Conservation (phyloP, 1,284 basidiomycete genomes). For the Anthracocystis walkeri region DNA sequence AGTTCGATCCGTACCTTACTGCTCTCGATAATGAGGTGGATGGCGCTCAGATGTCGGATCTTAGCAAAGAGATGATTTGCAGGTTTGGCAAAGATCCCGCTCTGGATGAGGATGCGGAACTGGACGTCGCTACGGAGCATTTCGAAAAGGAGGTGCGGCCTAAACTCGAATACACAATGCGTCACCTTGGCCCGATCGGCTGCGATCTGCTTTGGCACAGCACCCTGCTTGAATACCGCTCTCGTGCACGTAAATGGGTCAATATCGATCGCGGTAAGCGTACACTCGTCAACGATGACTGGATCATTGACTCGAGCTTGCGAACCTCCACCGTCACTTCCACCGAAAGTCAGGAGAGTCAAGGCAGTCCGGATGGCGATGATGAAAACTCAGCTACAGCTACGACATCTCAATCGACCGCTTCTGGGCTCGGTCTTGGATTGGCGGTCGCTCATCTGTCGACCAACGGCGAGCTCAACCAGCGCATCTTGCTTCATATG, state of each 20-base stretch:
- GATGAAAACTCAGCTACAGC: not conserved
- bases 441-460: slow-evolving; percentile 27
- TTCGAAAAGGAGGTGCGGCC: slow-evolving; percentile 39
- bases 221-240: slow-evolving; percentile 35
- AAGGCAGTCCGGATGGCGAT: not conserved
- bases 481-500: slow-evolving; percentile 31
- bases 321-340: slow-evolving; percentile 3
- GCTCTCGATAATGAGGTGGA: slow-evolving; percentile 14
- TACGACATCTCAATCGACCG: slow-evolving; percentile 3
- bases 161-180: slow-evolving; percentile 44
- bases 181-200: slow-evolving; percentile 43
- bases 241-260: slow-evolving; percentile 27
- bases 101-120: slow-evolving; percentile 7
- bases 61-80: slow-evolving; percentile 23
- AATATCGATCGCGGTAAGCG: slow-evolving; percentile 15
- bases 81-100: slow-evolving; percentile 10
- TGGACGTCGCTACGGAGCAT: slow-evolving; percentile 16
- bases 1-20: slow-evolving; percentile 41
- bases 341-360: slow-evolving; percentile 2
- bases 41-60: slow-evolving; percentile 8
- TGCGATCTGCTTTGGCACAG: slow-evolving; percentile 55
- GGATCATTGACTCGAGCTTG: slow-evolving; percentile 30
- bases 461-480: slow-evolving; percentile 27
- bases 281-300: slow-evolving; percentile 32
- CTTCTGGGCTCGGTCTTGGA: slow-evolving; percentile 5